Conservation (phyloP, 1,284 basidiomycete species). For the Cutaneotrichosporon cyanovorans region DNA sequence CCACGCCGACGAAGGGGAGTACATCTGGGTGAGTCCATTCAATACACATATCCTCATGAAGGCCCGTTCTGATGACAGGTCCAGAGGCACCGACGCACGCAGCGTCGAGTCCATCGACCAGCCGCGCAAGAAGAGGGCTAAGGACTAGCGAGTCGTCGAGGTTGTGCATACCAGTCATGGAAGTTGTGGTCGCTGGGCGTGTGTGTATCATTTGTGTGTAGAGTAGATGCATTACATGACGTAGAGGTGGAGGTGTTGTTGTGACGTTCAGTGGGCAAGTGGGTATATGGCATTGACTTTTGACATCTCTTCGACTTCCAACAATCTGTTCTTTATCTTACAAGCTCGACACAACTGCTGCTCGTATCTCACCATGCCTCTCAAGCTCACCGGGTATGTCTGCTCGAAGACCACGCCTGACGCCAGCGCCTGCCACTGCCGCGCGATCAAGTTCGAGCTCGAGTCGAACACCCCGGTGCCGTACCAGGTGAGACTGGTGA, state of each 20-base stretch:
- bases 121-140: conserved; percentile 6
- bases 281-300: no score
- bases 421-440: conserved; percentile 43
- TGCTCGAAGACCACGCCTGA: neutral
- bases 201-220: conserved; percentile 2
- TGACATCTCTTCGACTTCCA: no score
- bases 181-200: no score
- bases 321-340: no score
- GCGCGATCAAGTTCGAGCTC: conserved; percentile 38
- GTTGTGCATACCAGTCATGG: no score
- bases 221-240: conserved; percentile 1
- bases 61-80: no score
- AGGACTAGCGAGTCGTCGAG: conserved; percentile 3
- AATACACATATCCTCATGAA: no score
- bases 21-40: no score
- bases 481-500: conserved; percentile 25
- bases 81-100: conserved; percentile 1
- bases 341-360: no score
- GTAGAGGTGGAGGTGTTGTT: neutral
- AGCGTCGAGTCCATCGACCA: conserved; percentile 8
- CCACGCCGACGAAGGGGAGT: no score
- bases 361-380: conserved; percentile 35
- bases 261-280: no score
- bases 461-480: conserved; percentile 45
- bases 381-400: conserved; percentile 33